Conservation (phyloP, 495 filamentous ascomycete genomes). For the Darksidea phi region DNA sequence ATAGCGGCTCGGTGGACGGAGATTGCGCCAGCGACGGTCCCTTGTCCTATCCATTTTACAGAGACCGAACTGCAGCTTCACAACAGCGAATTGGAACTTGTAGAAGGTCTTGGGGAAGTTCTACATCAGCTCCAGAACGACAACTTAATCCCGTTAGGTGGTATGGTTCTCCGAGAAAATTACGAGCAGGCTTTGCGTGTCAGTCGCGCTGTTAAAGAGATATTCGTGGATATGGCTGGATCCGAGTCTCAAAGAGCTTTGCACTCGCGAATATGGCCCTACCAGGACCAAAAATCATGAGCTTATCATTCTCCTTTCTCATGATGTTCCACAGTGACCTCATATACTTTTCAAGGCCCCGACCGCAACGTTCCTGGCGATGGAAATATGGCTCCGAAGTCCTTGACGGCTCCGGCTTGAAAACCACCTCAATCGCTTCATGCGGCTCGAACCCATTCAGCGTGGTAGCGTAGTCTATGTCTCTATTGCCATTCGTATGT, state of each 20-base stretch:
- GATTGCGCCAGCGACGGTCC: constrained; percentile 9
- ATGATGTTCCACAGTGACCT: background rate
- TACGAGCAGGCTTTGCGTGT: constrained; percentile 16
- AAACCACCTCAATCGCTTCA: background rate
- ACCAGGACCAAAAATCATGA: constrained; percentile 14
- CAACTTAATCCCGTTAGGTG: constrained; percentile 15
- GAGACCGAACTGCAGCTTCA: constrained; percentile 19
- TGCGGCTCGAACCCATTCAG: background rate
- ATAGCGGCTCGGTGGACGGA: constrained; percentile 14
- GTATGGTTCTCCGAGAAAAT: constrained; percentile 16
- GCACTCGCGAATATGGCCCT: constrained; percentile 19
- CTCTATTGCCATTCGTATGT: background rate
- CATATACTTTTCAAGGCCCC: background rate
- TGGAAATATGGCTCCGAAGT: no score
- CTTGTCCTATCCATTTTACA: constrained; percentile 20
- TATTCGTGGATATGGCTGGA: constrained; percentile 20
- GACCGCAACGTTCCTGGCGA: background rate
- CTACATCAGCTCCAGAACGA: constrained; percentile 18
- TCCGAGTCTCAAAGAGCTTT: constrained; percentile 11
- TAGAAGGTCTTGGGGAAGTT: constrained; percentile 18
- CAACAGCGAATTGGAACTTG: constrained; percentile 17
- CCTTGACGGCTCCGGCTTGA: background rate
- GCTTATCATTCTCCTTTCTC: background rate
- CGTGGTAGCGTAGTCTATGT: background rate
- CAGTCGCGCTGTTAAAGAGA: constrained; percentile 14